Percentiles rank a stretch among this genome's conserved stretches.
phyloP scores from a whole-genome alignment of 495 filamentous ascomycete genomes.

The Rostrohypoxylon terebratum region DNA sequence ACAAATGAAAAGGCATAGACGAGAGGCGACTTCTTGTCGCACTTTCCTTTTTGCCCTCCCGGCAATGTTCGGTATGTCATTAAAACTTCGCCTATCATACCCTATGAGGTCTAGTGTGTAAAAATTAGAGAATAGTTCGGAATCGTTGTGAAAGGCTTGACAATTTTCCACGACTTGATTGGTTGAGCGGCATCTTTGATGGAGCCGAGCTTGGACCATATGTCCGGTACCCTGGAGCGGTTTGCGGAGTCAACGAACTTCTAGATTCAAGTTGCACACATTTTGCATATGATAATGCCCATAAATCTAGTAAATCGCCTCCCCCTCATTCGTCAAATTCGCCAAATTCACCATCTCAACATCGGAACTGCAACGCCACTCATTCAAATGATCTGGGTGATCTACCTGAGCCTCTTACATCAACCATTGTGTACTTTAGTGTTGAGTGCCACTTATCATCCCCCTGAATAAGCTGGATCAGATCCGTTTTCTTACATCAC shows the following conservation, averaged over 20 bases:
- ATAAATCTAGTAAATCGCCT: slow-evolving; percentile 5
- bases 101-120: slow-evolving; percentile 20
- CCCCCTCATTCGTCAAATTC: slow-evolving; percentile 1
- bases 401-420: slow-evolving; percentile 27
- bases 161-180: slow-evolving; percentile 16
- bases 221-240: slow-evolving; percentile 37
- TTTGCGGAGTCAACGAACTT: slow-evolving; percentile 31
- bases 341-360: neutral
- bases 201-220: slow-evolving; percentile 37
- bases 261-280: slow-evolving; percentile 21
- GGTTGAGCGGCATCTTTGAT: slow-evolving; percentile 2
- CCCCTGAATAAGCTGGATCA: slow-evolving; percentile 16
- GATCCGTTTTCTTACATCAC: slow-evolving; percentile 23
- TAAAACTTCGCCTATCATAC: slow-evolving; percentile 14
- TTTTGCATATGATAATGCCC: slow-evolving; percentile 37
- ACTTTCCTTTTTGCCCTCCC: slow-evolving; percentile 27
- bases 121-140: slow-evolving; percentile 46
- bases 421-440: neutral
- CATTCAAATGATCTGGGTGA: slow-evolving; percentile 4
- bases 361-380: slow-evolving; percentile 1
- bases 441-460: slow-evolving; percentile 15
- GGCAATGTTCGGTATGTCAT: slow-evolving; percentile 37
- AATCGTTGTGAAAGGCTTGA: slow-evolving; percentile 24
- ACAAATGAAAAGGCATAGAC: slow-evolving; percentile 37
- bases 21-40: slow-evolving; percentile 34